Base-by-base conservation (phyloP, 305 asterid genomes). In the Caryopteris hybrid region DNA sequence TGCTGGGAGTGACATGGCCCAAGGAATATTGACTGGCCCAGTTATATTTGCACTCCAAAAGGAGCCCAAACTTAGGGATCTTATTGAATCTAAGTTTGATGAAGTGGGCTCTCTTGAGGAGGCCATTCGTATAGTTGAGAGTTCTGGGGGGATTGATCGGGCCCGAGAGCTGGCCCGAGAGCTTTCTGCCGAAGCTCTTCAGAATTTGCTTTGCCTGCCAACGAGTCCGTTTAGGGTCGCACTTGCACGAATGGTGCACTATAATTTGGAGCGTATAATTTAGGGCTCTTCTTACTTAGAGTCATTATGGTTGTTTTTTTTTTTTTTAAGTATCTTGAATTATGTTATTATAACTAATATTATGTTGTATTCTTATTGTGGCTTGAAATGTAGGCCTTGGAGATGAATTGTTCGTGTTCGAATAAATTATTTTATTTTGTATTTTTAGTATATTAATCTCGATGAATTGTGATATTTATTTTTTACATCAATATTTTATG, bases 21-120 rank as follows among this genome's bases (percentile, higher is more conserved):
- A 81, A 61, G 96, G 97, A 71, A 84, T 83, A 64, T 71, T 90
- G 50, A 90, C 97, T 16, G 97, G 96, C 4, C 97, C 97, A 0
- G 97, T 88, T 13, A 84, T 90, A 64, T 90, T 83, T 41, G 94
- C 96, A 8, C 74, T 90, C 22, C 80, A 88, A 62, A 79, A 80
- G 62, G 88, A 86, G 21, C 68, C 84, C 11, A 83, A 82, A 51
- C 77, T 90, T 54, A 77, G 89, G 81, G 89, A 76, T 9, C 84
- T 88, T 11, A 90, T 90, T 6, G 90, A 90, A 65, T 81, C 92
- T 8, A 87, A 88, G 58, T 90, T 90, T 72, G 68, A 76, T 27
- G 96, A 88, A 64, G 43, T 73, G 0, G 97, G 90, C 8, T 84
- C 90, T 18, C 87, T 90, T 0, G 88, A 84, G 22, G 77, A 81